These are phyloP conservation scores for Triticum monococcum DNA, from an alignment of 176 grass and related monocot genomes.

Conservation along the genomic window DNA sequence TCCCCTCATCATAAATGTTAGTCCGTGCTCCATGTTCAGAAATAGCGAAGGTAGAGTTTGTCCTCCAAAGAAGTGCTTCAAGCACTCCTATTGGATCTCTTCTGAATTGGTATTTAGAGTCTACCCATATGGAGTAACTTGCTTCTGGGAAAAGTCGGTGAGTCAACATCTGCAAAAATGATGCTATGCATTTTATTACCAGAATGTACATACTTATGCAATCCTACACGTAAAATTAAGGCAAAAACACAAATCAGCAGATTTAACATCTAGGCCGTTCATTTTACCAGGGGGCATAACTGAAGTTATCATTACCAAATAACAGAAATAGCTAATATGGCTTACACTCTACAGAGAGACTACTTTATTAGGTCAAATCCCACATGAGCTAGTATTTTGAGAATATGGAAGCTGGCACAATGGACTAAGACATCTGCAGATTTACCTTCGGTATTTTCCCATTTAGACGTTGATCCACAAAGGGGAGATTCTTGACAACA, in stretches of 20 bases:
- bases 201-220: background rate
- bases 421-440: background rate
- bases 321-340: background rate
- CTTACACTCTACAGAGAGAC: background rate
- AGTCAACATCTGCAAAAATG: constrained; percentile 69
- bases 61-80: constrained; percentile 87
- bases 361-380: background rate
- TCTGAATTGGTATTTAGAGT: constrained; percentile 96
- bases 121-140: constrained; percentile 97
- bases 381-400: background rate
- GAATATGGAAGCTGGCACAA: background rate
- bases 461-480: constrained; percentile 92
- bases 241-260: constrained; percentile 9
- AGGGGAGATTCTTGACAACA: constrained; percentile 73
- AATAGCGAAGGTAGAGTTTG: constrained; percentile 82
- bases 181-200: constrained; percentile 10
- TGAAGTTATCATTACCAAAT: background rate
- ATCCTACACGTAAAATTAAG: background rate
- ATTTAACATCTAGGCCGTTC: background rate
- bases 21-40: constrained; percentile 92
- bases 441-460: constrained; percentile 93
- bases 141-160: constrained; percentile 91
- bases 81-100: constrained; percentile 85
- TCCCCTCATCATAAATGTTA: constrained; percentile 85
- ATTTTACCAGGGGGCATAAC: background rate